These are phyloP conservation scores for Fusarium sp. DNA, from an alignment of 2,329 filamentous ascomycete species.

Conservation along the genomic window DNA sequence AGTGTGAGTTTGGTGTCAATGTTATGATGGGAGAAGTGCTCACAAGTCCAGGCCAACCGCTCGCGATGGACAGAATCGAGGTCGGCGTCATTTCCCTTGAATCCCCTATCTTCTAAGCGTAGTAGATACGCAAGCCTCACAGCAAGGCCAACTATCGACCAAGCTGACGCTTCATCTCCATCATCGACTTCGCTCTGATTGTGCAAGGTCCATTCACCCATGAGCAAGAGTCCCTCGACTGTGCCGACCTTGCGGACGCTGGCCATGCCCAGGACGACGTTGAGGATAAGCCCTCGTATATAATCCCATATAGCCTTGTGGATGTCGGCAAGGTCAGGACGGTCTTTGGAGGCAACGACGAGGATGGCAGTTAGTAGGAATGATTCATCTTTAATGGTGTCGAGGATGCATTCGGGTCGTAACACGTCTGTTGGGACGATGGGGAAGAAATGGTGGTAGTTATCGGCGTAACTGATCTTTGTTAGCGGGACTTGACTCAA, in stretches of 20 bases:
- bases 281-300: background rate
- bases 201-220: constrained; percentile 21
- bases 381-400: constrained; percentile 12
- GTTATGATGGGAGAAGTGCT: accelerated
- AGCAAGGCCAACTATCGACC: constrained; percentile 17
- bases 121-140: background rate
- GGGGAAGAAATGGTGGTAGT: background rate
- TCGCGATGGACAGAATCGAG: background rate
- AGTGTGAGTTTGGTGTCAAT: background rate
- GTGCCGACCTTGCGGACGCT: constrained; percentile 8
- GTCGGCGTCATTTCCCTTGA: background rate
- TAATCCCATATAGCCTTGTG: constrained; percentile 4
- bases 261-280: background rate
- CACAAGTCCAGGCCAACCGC: background rate
- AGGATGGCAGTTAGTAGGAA: constrained; percentile 21
- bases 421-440: background rate
- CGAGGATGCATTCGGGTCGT: constrained; percentile 9
- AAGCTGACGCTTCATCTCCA: constrained; percentile 15
- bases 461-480: background rate
- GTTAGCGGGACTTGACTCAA: background rate
- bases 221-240: constrained; percentile 16
- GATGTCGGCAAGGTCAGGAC: background rate
- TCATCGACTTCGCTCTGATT: constrained; percentile 16
- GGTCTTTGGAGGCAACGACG: constrained; percentile 19
- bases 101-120: background rate